phyloP scores from a whole-genome alignment of 768 basidiomycete species.

The Mycena sanguinolenta region DNA sequence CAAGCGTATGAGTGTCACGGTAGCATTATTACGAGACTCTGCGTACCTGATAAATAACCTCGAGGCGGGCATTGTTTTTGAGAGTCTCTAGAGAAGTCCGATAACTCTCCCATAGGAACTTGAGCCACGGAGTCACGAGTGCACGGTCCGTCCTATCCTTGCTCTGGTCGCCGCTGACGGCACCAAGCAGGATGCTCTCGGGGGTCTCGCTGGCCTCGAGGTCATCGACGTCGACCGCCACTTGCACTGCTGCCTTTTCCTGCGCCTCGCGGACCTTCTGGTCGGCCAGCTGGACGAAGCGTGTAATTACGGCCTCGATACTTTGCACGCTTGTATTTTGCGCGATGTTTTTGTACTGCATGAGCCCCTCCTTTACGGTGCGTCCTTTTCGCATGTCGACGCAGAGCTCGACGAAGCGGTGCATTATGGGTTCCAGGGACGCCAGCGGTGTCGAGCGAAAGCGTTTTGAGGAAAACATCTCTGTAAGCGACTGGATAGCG shows the following conservation, averaged over 20 bases:
- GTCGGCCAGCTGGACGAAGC: conserved; percentile 86
- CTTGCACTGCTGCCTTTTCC: conserved; percentile 86
- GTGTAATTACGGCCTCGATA: conserved; percentile 92
- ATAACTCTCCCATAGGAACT: conserved; percentile 99
- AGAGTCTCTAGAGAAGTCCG: conserved; percentile 95
- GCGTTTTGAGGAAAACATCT: conserved; percentile 94
- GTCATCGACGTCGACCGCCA: conserved; percentile 90
- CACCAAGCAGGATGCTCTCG: conserved; percentile 89
- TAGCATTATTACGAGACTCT: too few relatives aligned
- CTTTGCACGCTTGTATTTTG: conserved; percentile 92
- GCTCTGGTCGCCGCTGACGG: conserved; percentile 90
- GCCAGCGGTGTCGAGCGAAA: conserved; percentile 92
- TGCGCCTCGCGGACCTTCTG: conserved; percentile 88
- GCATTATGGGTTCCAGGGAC: conserved; percentile 94
- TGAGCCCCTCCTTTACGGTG: conserved; percentile 93
- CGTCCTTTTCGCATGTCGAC: conserved; percentile 95
- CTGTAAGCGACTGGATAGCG: conserved; percentile 89
- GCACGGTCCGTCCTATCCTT: conserved; percentile 95
- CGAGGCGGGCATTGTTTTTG: conserved; percentile 94
- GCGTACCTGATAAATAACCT: conserved; percentile 95
- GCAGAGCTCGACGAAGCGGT: conserved; percentile 96
- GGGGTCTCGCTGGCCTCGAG: conserved; percentile 96
- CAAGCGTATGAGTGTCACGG: too few relatives aligned
- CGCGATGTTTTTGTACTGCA: conserved; percentile 98
- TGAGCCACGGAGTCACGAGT: conserved; percentile 96